These are phyloP conservation scores for Skeletonema costatum DNA, from an alignment of 108 stramenopile species.

Conservation along the genomic window DNA sequence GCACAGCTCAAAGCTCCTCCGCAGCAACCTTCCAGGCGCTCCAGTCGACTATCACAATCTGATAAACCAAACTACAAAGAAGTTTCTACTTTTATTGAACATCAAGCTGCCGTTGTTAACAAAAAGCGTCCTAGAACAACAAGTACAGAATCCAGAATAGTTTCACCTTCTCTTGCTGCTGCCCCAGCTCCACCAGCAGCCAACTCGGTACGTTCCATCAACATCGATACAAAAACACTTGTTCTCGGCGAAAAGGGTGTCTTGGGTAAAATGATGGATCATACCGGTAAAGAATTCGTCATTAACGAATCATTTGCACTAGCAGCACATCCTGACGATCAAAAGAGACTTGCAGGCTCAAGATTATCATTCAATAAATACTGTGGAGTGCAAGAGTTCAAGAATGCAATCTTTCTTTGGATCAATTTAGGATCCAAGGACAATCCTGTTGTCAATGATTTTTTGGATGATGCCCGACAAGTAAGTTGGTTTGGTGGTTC, in stretches of 20 bases:
- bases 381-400: constrained; percentile 82
- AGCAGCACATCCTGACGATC: constrained; percentile 32
- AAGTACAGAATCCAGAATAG: background rate
- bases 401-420: constrained; percentile 70
- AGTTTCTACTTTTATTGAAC: background rate
- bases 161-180: background rate
- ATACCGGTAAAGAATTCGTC: constrained; percentile 69
- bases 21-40: background rate
- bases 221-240: constrained; percentile 40
- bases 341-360: constrained; percentile 27
- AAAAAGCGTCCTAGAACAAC: background rate
- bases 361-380: constrained; percentile 85
- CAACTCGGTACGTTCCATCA: constrained; percentile 60
- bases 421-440: constrained; percentile 59
- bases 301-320: constrained; percentile 45
- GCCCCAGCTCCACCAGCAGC: constrained; percentile 17
- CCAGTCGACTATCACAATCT: background rate
- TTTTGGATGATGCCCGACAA: constrained; percentile 49
- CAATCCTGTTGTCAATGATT: constrained; percentile 56
- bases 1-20: background rate
- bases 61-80: constrained; percentile 2
- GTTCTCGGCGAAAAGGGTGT: constrained; percentile 38
- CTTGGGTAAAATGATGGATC: constrained; percentile 54
- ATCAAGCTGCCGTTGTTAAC: background rate
- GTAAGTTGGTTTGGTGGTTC: constrained; percentile 85